Percentiles rank a stretch among this genome's conserved stretches.
Conservation (phyloP, 768 basidiomycete species). For the Serendipita indica region DNA sequence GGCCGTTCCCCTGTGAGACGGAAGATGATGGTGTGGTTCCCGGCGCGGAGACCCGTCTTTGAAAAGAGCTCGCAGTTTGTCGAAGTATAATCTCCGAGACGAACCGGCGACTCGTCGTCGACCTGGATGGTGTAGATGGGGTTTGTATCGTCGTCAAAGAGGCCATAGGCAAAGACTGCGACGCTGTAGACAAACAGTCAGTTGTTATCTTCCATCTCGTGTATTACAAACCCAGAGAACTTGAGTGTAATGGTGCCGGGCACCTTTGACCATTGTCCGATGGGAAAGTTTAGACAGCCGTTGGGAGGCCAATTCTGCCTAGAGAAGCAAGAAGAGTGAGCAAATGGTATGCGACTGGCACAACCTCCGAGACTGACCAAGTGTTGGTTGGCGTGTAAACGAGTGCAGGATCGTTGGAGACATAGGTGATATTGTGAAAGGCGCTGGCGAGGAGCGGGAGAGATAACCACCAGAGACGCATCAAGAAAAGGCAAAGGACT, state of each 20-base stretch:
- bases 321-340: background rate
- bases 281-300: background rate
- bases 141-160: background rate
- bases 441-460: background rate
- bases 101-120: background rate
- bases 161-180: background rate
- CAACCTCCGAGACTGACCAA: background rate
- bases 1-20: background rate
- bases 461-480: background rate
- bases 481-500: background rate
- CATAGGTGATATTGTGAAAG: constrained; percentile 6
- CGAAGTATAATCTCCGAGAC: background rate
- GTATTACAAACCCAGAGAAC: background rate
- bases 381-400: background rate
- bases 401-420: background rate
- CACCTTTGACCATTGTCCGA: background rate
- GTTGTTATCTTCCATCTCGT: background rate
- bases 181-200: background rate
- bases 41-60: background rate
- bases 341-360: background rate
- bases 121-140: background rate
- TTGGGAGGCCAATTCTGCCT: background rate
- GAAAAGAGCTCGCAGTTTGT: background rate
- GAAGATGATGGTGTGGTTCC: background rate
- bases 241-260: background rate